Percentiles rank a stretch among this genome's conserved stretches.
Evolutionary conservation across 495 filamentous ascomycete genomes (phyloP).

Genomic region (Xylaria bambusicola): DNA sequence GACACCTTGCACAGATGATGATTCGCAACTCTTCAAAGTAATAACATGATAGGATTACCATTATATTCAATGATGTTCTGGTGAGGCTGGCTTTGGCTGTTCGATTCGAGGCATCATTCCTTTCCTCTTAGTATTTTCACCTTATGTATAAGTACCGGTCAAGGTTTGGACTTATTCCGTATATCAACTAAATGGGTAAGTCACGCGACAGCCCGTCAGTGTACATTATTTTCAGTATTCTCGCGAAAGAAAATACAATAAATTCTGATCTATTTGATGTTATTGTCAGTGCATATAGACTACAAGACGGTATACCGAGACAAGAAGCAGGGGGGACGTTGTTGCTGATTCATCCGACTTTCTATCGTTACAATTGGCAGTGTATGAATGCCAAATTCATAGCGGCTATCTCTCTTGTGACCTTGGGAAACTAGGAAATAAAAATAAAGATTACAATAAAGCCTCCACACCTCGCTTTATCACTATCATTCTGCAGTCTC

Average conservation of each 20-base stretch:
- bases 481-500: conserved; percentile 9
- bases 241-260: too few species aligned
- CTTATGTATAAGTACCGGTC: not conserved
- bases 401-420: too few species aligned
- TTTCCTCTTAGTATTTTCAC: not conserved
- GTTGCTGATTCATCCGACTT: too few species aligned
- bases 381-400: too few species aligned
- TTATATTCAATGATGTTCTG: not conserved
- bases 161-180: not conserved
- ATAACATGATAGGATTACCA: conserved; percentile 24
- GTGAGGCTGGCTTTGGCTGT: not conserved
- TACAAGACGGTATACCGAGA: too few species aligned
- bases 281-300: too few species aligned
- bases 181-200: not conserved
- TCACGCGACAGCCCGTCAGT: not conserved
- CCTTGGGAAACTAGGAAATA: not conserved
- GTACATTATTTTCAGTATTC: not conserved
- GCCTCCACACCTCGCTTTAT: not conserved
- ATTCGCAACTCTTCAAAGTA: conserved; percentile 50
- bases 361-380: too few species aligned
- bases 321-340: too few species aligned
- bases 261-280: too few species aligned
- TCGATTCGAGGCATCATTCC: not conserved
- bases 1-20: conserved; percentile 43
- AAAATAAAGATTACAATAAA: too few species aligned